Evolutionary conservation across 1,139 yeast genomes (phyloP).

Genomic region (Yamadazyma trypodendri): DNA sequence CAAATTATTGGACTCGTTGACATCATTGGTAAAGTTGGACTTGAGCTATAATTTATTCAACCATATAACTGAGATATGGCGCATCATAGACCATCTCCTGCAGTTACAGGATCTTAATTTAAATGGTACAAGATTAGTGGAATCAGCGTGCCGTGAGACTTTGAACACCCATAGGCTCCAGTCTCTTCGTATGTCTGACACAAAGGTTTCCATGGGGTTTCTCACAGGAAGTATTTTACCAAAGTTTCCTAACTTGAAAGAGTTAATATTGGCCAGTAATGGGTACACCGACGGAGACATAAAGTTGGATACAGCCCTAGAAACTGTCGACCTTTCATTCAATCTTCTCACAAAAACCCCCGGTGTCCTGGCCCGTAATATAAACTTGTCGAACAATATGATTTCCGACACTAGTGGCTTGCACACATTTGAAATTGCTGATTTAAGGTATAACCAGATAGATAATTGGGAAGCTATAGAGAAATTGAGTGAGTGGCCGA

Average conservation of each 20-base stretch:
- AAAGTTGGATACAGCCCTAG: constrained; percentile 15
- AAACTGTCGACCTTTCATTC: constrained; percentile 43
- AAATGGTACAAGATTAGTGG: constrained; percentile 60
- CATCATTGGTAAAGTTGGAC: constrained; percentile 46
- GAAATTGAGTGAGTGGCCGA: constrained; percentile 25
- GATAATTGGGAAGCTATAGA: constrained; percentile 52
- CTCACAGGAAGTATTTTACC: constrained; percentile 24
- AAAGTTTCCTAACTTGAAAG: constrained; percentile 43
- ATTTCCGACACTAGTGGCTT: constrained; percentile 12
- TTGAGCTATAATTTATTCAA: constrained; percentile 60
- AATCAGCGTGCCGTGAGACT: constrained; percentile 30
- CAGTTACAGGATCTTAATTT: constrained; percentile 46
- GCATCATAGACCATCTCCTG: constrained; percentile 35
- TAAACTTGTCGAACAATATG: constrained; percentile 28
- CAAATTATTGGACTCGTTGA: background rate
- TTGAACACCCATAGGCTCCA: constrained; percentile 15
- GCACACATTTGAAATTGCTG: constrained; percentile 25
- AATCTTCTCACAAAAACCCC: constrained; percentile 40
- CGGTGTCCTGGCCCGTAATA: constrained; percentile 9
- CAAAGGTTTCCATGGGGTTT: constrained; percentile 23
- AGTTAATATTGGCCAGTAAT: constrained; percentile 52
- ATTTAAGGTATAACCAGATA: constrained; percentile 49
- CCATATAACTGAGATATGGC: constrained; percentile 37
- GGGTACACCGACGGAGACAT: constrained; percentile 26
- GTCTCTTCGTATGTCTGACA: constrained; percentile 30